Evolutionary conservation across 257 asterid species (phyloP).

Genomic region (Solanum bukasovii): DNA sequence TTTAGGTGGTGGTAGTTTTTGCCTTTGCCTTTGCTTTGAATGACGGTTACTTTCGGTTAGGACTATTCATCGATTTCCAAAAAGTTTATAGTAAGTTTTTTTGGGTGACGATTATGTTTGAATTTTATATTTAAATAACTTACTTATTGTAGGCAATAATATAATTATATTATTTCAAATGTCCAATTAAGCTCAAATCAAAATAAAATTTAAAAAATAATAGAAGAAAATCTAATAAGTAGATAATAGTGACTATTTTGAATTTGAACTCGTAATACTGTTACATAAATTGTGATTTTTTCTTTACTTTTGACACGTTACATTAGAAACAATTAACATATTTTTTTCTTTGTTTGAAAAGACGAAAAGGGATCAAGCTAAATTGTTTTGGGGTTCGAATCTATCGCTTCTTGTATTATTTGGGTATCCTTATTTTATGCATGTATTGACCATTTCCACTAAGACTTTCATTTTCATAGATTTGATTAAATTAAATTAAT

Average conservation of each 20-base stretch:
- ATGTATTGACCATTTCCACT: not conserved
- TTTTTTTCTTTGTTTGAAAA: not conserved
- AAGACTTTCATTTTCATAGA: not conserved
- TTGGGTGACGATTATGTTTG: not conserved
- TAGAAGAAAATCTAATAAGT: not conserved
- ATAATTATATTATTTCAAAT: not conserved
- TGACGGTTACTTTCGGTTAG: slow-evolving; percentile 34
- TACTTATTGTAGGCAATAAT: not conserved
- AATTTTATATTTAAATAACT: not conserved
- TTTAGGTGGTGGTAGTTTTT: not conserved
- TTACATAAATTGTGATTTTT: not conserved
- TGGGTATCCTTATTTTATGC: not conserved
- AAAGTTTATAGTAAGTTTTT: not conserved
- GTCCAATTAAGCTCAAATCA: not conserved
- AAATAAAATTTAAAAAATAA: not conserved
- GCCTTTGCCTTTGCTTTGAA: not conserved
- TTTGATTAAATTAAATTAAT: not conserved
- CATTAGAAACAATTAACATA: not conserved
- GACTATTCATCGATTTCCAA: not conserved
- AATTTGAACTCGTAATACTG: not conserved
- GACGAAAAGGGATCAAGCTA: not conserved
- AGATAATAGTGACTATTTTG: not conserved
- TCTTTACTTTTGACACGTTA: not conserved
- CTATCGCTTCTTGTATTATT: not conserved
- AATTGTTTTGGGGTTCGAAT: not conserved